phyloP scores from a whole-genome alignment of 257 asterid genomes.

The Catharanthus roseus region DNA sequence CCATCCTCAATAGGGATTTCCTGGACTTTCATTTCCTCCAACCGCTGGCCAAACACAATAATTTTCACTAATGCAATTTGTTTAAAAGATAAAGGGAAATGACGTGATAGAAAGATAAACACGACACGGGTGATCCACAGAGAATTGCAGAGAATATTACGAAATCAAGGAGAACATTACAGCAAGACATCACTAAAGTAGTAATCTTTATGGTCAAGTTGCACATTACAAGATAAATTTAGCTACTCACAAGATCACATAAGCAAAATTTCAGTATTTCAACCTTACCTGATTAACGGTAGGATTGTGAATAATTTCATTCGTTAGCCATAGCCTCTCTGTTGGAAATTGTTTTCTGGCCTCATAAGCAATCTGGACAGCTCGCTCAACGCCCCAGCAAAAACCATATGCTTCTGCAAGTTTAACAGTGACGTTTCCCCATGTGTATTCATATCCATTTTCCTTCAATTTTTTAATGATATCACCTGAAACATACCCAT shows the following conservation, averaged over 20 bases:
- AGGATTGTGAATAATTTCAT: conserved; percentile 93
- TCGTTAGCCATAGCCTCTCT: conserved; percentile 86
- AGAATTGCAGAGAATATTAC: background rate
- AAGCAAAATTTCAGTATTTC: too few relatives aligned
- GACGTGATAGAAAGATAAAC: background rate
- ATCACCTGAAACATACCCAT: conserved; percentile 58
- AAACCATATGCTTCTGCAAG: conserved; percentile 96
- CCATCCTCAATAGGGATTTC: conserved; percentile 60
- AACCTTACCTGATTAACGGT: conserved; percentile 96
- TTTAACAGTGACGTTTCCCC: conserved; percentile 88
- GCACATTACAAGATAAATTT: conserved; percentile 6
- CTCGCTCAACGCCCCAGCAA: conserved; percentile 99
- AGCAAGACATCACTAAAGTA: background rate
- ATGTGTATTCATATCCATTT: conserved; percentile 66
- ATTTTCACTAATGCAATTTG: background rate
- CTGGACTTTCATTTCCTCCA: conserved; percentile 71
- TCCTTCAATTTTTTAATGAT: conserved; percentile 79
- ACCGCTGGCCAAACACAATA: conserved; percentile 41
- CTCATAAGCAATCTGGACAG: conserved; percentile 97
- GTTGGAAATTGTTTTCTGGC: conserved; percentile 84
- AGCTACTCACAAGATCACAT: background rate
- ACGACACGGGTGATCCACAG: background rate
- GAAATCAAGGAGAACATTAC: background rate
- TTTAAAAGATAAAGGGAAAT: background rate
- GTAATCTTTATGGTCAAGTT: background rate